Base-by-base conservation (phyloP, 2,329 filamentous ascomycete species). In the Phaeosphaeria sp. region DNA sequence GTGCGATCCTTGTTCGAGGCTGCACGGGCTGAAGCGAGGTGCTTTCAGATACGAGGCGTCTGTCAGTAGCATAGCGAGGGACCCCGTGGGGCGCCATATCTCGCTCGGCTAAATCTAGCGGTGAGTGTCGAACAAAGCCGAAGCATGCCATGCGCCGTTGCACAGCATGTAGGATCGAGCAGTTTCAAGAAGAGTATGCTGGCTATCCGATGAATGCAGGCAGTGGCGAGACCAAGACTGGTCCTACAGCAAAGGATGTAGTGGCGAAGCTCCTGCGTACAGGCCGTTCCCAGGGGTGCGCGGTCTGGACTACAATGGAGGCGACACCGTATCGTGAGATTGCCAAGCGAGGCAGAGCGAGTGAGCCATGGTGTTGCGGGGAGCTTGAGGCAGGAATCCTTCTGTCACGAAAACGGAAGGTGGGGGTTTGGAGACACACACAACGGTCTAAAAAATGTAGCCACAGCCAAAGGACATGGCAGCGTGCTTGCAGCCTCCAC, bases 361-460 rank as follows among this genome's bases (percentile, higher is more conserved):
- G 51, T 48, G 44, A 46, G 52, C 23, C 60, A 57, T 73, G 71
- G 71, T 73, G 71, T 72, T 72, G 71, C 66, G 70, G 69, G 70
- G 71, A 23, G 21, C 22, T 36, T 36, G 30, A 36, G 44, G 47
- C 57, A 59, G 50, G 46, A 58, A 58, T 52, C 50, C 43, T 55
- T 46, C 50, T 60, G 56, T 63, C 63, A 63, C 63, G 50, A 54
- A 67, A 70, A 62, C 65, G 71, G 64, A 72, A 68, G 70, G 72
- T 70, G 69, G 69, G 70, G 57, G 20, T 30, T 36, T 36, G 30
- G 9, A 36, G 30, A 3, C 30, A 36, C 30, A n/a, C n/a, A n/a
- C n/a, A n/a, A n/a, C 30, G 13, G 6, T 11, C 30, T 11, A 6
- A 36, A 36, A 27, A 13, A 36, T 36, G 30, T 36, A 6, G 36